Percentiles rank a stretch among this genome's conserved stretches.
Conservation (phyloP, 73 alveolate species). For the Tetrahymena elliotti region DNA sequence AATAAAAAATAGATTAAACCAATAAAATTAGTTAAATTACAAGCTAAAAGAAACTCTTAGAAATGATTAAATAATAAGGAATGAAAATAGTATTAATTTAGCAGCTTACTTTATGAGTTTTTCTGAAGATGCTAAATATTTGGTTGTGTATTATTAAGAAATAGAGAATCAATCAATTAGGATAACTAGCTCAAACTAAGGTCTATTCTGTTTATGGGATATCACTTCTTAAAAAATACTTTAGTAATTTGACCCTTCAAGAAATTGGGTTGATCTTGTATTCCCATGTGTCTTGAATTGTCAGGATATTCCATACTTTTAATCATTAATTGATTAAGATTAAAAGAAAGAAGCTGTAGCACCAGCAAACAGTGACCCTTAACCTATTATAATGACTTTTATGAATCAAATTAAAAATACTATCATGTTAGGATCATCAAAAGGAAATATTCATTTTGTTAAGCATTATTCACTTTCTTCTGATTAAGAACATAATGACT, state of each 20-base stretch:
- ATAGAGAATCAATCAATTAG: background rate
- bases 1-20: no score
- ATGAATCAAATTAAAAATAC: slow-evolving; percentile 10
- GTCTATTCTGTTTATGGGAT: background rate
- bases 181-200: background rate
- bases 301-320: background rate
- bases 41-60: background rate
- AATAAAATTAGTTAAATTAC: background rate
- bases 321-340: background rate
- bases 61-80: background rate
- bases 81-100: background rate
- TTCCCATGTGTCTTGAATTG: background rate
- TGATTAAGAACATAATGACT: slow-evolving; percentile 16
- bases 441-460: slow-evolving; percentile 33
- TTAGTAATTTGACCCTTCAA: background rate
- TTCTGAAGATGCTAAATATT: background rate
- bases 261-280: background rate
- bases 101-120: background rate
- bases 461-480: slow-evolving; percentile 10
- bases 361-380: slow-evolving; percentile 2
- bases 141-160: background rate
- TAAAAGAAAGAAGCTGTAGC: background rate
- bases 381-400: slow-evolving; percentile 14
- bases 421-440: slow-evolving; percentile 16
- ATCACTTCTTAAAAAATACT: background rate